A percentile compares a stretch with the other conserved stretches of the same genome.
phyloP scores from a whole-genome alignment of 805 yeast species.

The Scheffersomyces spartinae region DNA sequence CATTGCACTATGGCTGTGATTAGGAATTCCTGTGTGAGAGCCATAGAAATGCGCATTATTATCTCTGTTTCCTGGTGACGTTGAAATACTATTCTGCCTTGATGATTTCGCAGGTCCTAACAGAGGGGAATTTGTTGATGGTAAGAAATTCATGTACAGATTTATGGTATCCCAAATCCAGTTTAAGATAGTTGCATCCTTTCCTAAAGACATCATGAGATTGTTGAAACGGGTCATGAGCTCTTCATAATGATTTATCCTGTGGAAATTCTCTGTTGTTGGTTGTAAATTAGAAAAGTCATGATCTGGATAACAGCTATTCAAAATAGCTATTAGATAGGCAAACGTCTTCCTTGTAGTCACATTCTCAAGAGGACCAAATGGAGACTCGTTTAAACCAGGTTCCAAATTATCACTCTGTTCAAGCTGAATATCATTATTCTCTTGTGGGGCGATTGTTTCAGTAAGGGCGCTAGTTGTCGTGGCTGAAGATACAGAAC shows the following conservation, averaged over 20 bases:
- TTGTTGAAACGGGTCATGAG: conserved; percentile 65
- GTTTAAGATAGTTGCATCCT: conserved; percentile 30
- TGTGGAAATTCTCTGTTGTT: conserved; percentile 39
- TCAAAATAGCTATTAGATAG: conserved; percentile 77
- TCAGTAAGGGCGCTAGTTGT: too few species aligned
- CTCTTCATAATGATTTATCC: conserved; percentile 26
- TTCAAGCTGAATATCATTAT: too few species aligned
- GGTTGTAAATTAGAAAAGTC: conserved; percentile 87
- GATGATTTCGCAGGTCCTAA: conserved; percentile 10
- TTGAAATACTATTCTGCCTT: conserved; percentile 16
- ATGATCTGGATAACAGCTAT: conserved; percentile 92
- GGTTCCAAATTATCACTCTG: too few species aligned
- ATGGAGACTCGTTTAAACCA: conserved; percentile 47
- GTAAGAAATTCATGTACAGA: conserved; percentile 60
- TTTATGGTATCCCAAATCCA: conserved; percentile 88
- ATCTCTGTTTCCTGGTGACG: too few species aligned
- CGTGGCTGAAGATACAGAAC: too few species aligned
- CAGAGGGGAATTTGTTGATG: conserved; percentile 17
- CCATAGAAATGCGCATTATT: too few species aligned
- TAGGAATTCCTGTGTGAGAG: too few species aligned
- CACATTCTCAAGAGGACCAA: conserved; percentile 84
- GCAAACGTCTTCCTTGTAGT: conserved; percentile 85
- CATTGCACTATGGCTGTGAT: too few species aligned
- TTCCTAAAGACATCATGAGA: conserved; percentile 44
- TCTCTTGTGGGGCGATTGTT: too few species aligned